Base-by-base conservation (phyloP, 805 yeast species). In the Candida coleopterorum region DNA sequence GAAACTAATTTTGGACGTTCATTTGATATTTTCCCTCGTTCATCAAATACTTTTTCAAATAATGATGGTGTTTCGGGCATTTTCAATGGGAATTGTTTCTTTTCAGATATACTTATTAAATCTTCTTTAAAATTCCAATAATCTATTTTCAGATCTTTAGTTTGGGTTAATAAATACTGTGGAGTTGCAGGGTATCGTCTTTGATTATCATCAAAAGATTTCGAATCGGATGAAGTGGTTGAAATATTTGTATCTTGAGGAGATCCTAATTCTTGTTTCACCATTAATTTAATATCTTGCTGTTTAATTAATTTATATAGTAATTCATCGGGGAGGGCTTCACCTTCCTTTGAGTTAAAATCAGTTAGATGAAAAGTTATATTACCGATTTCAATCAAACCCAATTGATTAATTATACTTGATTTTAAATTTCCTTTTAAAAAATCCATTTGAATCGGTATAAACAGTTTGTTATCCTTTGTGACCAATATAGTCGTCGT, bases 21-120 rank as follows among this genome's bases (percentile, higher is more conserved):
- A 49, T 74, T 84, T 1, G 95, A 94, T 0, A 95, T 81, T 31
- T 76, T 77, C 29, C 95, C 62, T 35, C 87, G 68, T 47, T 82
- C 77, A 48, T 86, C 93, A 52, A 86, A 86, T 55, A 88, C 88
- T 42, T 85, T 85, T 49, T 84, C 95, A 20, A 32, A 33, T 18
- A 37, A 29, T 25, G 30, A 14, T 12, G 40, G 40, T 5, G 29
- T 29, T 25, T n/a, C 34, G 9, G 22, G 30, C 11, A 50, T 37
- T 17, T 42, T 44, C 30, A 48, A 38, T 28, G 42, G 43, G 17
- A 17, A 23, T 17, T 11, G 16, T 16, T 25, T 25, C 17, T 25
- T 18, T 24, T 28, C 38, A 18, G 14, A 12, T 18, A 28, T 26
- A 16, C 29, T 30, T n/a, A 22, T 4, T 12, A 34, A 26, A n/a